These are phyloP conservation scores for Uronychia binucleata DNA, from an alignment of 73 alveolate species.

Conservation along the genomic window DNA sequence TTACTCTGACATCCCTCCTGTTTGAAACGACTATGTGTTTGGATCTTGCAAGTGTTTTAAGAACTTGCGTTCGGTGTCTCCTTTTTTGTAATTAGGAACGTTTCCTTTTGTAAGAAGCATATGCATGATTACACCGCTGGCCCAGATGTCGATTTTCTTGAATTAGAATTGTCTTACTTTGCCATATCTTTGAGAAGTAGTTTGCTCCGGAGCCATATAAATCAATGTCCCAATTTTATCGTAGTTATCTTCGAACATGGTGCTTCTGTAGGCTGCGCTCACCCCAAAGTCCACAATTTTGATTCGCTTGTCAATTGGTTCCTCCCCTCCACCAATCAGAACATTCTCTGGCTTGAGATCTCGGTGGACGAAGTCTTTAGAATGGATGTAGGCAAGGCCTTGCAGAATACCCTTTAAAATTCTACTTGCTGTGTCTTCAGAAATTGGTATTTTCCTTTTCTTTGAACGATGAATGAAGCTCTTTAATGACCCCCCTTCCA, in stretches of 20 bases:
- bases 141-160: slow-evolving; percentile 3
- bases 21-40: neutral
- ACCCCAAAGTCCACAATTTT: slow-evolving; percentile 42
- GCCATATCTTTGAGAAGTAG: slow-evolving; percentile 31
- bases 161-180: slow-evolving; percentile 6
- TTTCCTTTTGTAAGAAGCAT: neutral
- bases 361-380: neutral
- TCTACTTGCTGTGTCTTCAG: neutral
- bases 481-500: slow-evolving; percentile 58
- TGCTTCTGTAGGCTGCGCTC: slow-evolving; percentile 39
- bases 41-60: neutral
- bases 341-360: neutral
- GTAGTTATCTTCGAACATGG: neutral
- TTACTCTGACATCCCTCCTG: neutral
- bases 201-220: slow-evolving; percentile 52
- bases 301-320: neutral
- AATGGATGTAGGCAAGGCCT: neutral
- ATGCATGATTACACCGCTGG: slow-evolving; percentile 2
- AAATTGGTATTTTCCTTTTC: neutral
- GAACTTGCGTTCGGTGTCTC: neutral
- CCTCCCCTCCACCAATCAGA: neutral
- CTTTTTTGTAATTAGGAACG: neutral
- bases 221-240: slow-evolving; percentile 41
- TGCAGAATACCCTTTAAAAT: neutral
- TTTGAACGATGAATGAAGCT: slow-evolving; percentile 22